These are phyloP conservation scores for Beauveria caledonica DNA, from an alignment of 2,329 filamentous ascomycete species.

Conservation along the genomic window DNA sequence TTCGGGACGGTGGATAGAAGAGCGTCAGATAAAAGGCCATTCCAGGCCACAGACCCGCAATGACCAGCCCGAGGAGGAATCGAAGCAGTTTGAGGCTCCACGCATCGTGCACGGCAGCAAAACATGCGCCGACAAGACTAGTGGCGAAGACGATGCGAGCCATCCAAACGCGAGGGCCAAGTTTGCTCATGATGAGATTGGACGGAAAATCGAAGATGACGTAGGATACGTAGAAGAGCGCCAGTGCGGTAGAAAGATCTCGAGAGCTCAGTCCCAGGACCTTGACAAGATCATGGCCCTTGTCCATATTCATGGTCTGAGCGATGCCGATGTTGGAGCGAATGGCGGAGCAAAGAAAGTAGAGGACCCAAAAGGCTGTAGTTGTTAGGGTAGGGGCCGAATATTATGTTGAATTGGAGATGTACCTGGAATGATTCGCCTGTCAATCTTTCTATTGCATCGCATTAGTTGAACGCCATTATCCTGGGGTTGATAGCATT, in stretches of 20 bases:
- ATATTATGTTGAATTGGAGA: background rate
- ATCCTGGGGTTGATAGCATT: background rate
- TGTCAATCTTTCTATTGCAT: constrained; percentile 41
- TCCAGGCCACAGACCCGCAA: constrained; percentile 90
- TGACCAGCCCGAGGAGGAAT: constrained; percentile 76
- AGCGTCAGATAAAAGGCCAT: constrained; percentile 90
- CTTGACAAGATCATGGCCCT: constrained; percentile 65
- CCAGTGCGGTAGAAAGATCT: constrained; percentile 75
- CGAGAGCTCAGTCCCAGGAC: constrained; percentile 62
- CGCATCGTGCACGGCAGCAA: constrained; percentile 70
- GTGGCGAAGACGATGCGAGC: constrained; percentile 83
- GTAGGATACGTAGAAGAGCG: constrained; percentile 88
- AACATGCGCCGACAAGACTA: constrained; percentile 73
- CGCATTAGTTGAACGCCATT: background rate
- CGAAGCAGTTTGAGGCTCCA: constrained; percentile 88
- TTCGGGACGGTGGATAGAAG: constrained; percentile 82
- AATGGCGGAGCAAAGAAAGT: constrained; percentile 88
- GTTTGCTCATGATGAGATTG: constrained; percentile 77
- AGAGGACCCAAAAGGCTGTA: constrained; percentile 75
- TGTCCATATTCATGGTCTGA: constrained; percentile 79
- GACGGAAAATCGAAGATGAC: constrained; percentile 84
- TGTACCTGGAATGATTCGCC: constrained; percentile 50
- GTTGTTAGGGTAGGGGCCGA: too few relatives aligned
- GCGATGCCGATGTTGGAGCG: constrained; percentile 86
- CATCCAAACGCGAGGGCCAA: constrained; percentile 88